phyloP scores from a whole-genome alignment of 805 yeast genomes.

The Kluyveromyces siamensis region DNA sequence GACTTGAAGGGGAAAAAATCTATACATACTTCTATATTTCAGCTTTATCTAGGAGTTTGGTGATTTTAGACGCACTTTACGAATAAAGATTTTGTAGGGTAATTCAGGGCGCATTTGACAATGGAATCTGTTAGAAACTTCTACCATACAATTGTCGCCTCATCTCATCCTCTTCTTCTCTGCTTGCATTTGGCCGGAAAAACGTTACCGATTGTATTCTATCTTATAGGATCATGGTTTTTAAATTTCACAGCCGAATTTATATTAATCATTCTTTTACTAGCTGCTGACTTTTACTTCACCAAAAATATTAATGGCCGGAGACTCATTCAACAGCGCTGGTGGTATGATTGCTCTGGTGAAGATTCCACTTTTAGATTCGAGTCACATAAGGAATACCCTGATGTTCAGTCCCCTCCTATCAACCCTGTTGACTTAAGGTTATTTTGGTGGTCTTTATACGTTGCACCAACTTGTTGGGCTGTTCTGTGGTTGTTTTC shows the following conservation, averaged over 20 bases:
- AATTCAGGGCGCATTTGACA: background rate
- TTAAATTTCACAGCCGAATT: conserved; percentile 41
- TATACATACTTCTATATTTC: too few relatives aligned
- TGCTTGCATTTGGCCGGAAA: conserved; percentile 24
- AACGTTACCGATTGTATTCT: conserved; percentile 24
- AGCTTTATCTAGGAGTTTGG: too few relatives aligned
- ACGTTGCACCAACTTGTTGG: conserved; percentile 74
- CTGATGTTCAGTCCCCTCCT: conserved; percentile 31
- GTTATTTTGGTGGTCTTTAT: conserved; percentile 76
- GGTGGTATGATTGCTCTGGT: conserved; percentile 84
- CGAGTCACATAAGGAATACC: conserved; percentile 31
- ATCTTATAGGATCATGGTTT: conserved; percentile 25
- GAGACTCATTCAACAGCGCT: conserved; percentile 78
- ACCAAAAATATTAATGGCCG: conserved; percentile 88
- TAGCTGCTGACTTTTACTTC: conserved; percentile 91
- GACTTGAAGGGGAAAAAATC: too few relatives aligned
- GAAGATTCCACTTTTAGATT: conserved; percentile 19
- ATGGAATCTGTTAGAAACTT: conserved; percentile 27
- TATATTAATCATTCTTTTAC: conserved; percentile 62
- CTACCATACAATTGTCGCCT: conserved; percentile 27
- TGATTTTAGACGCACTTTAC: too few relatives aligned
- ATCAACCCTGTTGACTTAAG: conserved; percentile 90
- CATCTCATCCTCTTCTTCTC: conserved; percentile 28
- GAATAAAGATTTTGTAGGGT: background rate
- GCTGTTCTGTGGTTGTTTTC: conserved; percentile 65